Percentiles rank a stretch among this genome's conserved stretches.
phyloP scores from a whole-genome alignment of 352 stramenopile genomes.

The Stramenopiles sp. region DNA sequence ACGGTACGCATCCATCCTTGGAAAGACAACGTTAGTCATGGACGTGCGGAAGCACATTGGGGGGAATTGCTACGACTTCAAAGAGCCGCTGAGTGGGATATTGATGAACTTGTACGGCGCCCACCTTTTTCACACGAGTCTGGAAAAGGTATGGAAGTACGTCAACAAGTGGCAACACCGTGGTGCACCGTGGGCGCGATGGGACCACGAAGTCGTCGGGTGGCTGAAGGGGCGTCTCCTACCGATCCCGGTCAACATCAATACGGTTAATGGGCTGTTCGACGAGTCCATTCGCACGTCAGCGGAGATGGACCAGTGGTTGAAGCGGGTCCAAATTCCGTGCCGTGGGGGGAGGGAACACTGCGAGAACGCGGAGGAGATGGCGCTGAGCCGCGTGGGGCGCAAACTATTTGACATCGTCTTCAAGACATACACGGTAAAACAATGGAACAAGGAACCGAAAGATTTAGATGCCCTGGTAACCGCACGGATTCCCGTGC shows the following conservation, averaged over 20 bases:
- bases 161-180: too few species aligned
- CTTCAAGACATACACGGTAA: slow-evolving; percentile 35
- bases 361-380: slow-evolving; percentile 37
- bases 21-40: slow-evolving; percentile 18
- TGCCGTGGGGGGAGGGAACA: too few species aligned
- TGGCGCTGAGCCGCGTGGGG: slow-evolving; percentile 34
- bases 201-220: slow-evolving; percentile 37
- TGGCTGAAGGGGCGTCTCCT: slow-evolving; percentile 34
- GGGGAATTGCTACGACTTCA: slow-evolving; percentile 38
- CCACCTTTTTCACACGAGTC: slow-evolving; percentile 41
- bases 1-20: slow-evolving; percentile 15
- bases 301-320: slow-evolving; percentile 37
- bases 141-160: slow-evolving; percentile 40
- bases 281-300: slow-evolving; percentile 28
- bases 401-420: slow-evolving; percentile 31
- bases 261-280: slow-evolving; percentile 43
- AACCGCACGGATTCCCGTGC: slow-evolving; percentile 34
- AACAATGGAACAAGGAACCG: slow-evolving; percentile 41
- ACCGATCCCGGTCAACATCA: slow-evolving; percentile 43
- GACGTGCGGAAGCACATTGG: slow-evolving; percentile 22
- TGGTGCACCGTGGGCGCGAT: slow-evolving; percentile 35
- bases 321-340: too few species aligned
- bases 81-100: slow-evolving; percentile 32
- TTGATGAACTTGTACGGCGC: slow-evolving; percentile 31
- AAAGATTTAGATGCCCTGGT: slow-evolving; percentile 35